phyloP scores from a whole-genome alignment of 176 grass and related monocot genomes.

The Elaeis guineensis region DNA sequence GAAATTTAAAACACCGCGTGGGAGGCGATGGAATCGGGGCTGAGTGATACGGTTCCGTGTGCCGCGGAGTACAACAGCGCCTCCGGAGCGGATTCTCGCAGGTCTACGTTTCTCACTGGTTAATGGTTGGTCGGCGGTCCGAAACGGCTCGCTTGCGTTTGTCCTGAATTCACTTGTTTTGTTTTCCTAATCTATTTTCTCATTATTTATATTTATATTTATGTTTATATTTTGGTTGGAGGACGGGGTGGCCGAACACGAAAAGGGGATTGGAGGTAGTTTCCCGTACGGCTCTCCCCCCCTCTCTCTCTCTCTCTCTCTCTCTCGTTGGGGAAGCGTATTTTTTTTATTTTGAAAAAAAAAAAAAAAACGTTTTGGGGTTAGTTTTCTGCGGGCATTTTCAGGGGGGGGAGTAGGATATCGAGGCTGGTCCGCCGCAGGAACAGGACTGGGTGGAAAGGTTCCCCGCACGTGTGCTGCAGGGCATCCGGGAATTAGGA shows the following conservation, averaged over 20 bases:
- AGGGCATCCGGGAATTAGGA: not conserved
- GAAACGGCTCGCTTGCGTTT: no score
- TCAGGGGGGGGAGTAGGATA: not conserved
- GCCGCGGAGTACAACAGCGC: no score
- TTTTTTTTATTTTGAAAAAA: not conserved
- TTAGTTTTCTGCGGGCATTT: not conserved
- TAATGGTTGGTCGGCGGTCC: no score
- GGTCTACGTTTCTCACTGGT: no score
- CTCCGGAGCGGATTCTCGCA: no score
- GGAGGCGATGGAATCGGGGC: no score
- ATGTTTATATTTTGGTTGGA: not conserved
- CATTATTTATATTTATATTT: not conserved
- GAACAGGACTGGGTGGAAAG: not conserved
- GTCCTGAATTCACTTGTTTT: no score
- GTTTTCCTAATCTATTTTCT: no score
- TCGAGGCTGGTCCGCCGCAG: not conserved
- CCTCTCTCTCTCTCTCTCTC: not conserved
- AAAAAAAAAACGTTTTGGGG: not conserved
- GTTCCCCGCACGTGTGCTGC: not conserved
- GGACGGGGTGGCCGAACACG: no score
- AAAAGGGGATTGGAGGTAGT: conserved; percentile 16
- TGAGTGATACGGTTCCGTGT: no score
- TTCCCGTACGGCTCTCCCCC: conserved; percentile 14
- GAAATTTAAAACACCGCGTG: no score
- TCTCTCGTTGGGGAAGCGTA: no score